These are phyloP conservation scores for Russula griseocarnosa DNA, from an alignment of 768 basidiomycete genomes.

Conservation along the genomic window DNA sequence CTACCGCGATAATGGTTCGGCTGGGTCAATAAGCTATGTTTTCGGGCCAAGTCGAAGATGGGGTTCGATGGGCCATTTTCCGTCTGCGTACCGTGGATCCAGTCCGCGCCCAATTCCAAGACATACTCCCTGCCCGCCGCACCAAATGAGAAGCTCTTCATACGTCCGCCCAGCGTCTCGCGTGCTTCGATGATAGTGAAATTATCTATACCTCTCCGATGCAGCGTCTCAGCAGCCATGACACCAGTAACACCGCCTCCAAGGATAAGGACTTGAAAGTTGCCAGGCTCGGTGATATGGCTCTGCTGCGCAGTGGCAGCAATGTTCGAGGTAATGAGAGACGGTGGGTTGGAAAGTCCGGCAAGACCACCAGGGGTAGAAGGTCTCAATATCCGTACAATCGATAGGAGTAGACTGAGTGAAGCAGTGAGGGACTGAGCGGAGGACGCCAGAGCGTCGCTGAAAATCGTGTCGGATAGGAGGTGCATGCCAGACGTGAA, in stretches of 20 bases:
- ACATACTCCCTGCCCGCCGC: conserved; percentile 37
- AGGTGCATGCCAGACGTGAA: conserved; percentile 14
- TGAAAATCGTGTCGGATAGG: conserved; percentile 10
- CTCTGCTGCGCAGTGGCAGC: background rate
- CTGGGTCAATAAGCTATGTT: conserved; percentile 48
- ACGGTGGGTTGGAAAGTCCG: conserved; percentile 1
- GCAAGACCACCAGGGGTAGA: conserved; percentile 7
- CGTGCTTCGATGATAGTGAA: conserved; percentile 60
- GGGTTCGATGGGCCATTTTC: conserved; percentile 54
- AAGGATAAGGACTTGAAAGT: conserved; percentile 50
- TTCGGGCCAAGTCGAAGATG: conserved; percentile 52
- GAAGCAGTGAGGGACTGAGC: conserved; percentile 1
- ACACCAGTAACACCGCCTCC: conserved; percentile 66
- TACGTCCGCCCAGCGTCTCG: conserved; percentile 56
- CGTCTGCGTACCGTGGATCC: conserved; percentile 52
- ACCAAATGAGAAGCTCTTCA: conserved; percentile 48
- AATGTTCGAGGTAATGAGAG: conserved; percentile 12
- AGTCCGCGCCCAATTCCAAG: conserved; percentile 56
- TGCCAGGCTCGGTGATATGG: conserved; percentile 27
- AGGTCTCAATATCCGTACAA: conserved; percentile 7
- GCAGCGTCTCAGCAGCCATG: conserved; percentile 58
- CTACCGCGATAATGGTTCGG: conserved; percentile 44
- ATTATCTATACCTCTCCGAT: conserved; percentile 50
- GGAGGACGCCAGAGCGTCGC: conserved; percentile 10
- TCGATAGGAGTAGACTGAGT: conserved; percentile 12